Evolutionary conservation across 2,329 filamentous ascomycete genomes (phyloP).

Genomic region (Colletotrichum cereale): DNA sequence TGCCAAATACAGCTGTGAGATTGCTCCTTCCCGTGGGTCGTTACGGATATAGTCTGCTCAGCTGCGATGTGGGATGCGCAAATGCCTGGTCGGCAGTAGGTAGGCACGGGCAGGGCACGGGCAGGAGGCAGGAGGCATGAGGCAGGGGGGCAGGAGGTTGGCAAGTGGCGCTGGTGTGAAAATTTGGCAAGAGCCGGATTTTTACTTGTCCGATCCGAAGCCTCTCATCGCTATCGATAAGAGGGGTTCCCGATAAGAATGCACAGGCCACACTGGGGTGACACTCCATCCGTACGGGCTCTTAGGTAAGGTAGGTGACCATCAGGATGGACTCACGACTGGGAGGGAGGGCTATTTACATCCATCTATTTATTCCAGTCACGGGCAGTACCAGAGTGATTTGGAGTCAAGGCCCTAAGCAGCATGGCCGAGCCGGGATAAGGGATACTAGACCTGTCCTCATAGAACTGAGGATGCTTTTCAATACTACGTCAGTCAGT

Average conservation of each 20-base stretch:
- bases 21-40: conserved; percentile 18
- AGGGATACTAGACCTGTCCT: neutral
- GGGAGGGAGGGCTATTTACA: neutral
- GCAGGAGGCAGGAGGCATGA: conserved; percentile 7
- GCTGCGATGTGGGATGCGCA: conserved; percentile 18
- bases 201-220: neutral
- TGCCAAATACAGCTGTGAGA: conserved; percentile 30
- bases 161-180: conserved; percentile 11
- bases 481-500: neutral
- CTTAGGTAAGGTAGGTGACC: no score
- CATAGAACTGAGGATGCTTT: neutral
- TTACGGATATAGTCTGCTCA: conserved; percentile 1
- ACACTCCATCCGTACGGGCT: neutral
- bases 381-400: neutral
- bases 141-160: neutral
- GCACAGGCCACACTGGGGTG: neutral
- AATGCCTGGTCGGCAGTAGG: neutral
- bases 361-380: neutral
- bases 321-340: neutral
- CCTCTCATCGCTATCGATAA: neutral
- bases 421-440: neutral
- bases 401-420: neutral
- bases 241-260: neutral
- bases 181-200: conserved; percentile 4
- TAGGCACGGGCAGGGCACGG: neutral